Evolutionary conservation across 2,329 filamentous ascomycete species (phyloP), one percentile per base, ranked within the genome.

Genomic region (Teratosphaeria epicoccoides): DNA sequence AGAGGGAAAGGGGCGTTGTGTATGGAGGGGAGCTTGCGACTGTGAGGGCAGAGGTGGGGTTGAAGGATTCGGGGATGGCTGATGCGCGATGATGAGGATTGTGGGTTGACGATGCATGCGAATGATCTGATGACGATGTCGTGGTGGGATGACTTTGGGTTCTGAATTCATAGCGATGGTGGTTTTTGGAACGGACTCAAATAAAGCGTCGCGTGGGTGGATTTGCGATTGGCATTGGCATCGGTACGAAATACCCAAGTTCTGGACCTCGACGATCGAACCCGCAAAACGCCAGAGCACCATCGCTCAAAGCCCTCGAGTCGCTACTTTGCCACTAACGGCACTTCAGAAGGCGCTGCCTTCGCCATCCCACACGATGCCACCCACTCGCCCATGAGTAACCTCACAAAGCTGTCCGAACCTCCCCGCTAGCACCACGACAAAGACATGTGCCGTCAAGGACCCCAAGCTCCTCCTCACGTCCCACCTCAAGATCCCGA

Each of bases 381-480:
- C 33, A 17, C 33, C 33, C 5, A 17, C n/a, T 9, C 33, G 4
- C 14, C 33, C 33, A 17, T 17, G n/a, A 17, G n/a, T 40, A 14
- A 17, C 33, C 5, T 40, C 33, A 17, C 33, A 40, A 4, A 17
- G n/a, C 10, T 9, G 6, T 17, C 33, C 14, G 33, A 40, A 20
- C n/a, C 33, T 40, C n/a, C 33, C n/a, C 10, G 51, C 54, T 14
- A 72, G 50, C 10, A 61, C 60, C 4, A 80, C 65, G 6, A 75
- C 61, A 0, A 70, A 47, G 5, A 76, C 49, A 67, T 83, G 80
- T 28, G 77, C 20, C 3, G 68, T 46, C 7, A 77, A 60, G 37
- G 79, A 63, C 14, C 72, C 24, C 2, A 70, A 29, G 46, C 75
- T 75, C 10, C 68, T 53, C 40, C 59, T 59, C 45, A 69, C 48